These are phyloP conservation scores for Protostelium mycophagum DNA, from an alignment of 78 protist species.

Conservation along the genomic window DNA sequence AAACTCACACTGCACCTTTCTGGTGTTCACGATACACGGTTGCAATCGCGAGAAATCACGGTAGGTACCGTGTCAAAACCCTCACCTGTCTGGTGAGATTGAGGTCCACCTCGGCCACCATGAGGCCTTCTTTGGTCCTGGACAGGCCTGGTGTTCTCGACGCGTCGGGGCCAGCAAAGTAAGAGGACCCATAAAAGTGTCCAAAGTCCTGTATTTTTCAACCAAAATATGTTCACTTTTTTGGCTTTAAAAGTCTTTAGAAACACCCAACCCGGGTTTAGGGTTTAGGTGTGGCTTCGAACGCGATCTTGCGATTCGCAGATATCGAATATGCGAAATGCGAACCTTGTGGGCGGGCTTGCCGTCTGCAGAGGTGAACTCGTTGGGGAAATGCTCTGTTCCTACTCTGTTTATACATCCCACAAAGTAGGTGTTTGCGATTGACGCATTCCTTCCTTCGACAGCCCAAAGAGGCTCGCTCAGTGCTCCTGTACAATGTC, in stretches of 20 bases:
- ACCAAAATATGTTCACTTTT: too few species aligned
- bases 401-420: conserved; percentile 91
- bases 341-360: conserved; percentile 86
- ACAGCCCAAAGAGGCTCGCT: conserved; percentile 92
- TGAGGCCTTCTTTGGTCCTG: conserved; percentile 82
- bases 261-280: too few species aligned
- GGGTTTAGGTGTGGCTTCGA: too few species aligned
- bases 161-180: conserved; percentile 87
- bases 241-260: too few species aligned
- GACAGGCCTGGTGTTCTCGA: conserved; percentile 79
- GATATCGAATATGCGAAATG: too few species aligned
- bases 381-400: conserved; percentile 87
- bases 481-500: conserved; percentile 61
- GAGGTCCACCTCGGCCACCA: conserved; percentile 88
- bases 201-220: conserved; percentile 77
- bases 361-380: conserved; percentile 87
- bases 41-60: too few species aligned
- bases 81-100: conserved; percentile 80
- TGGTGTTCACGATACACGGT: too few species aligned
- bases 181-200: conserved; percentile 92
- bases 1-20: too few species aligned
- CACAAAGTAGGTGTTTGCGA: conserved; percentile 68
- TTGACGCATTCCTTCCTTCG: conserved; percentile 87
- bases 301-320: too few species aligned
- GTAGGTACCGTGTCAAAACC: not conserved